Evolutionary conservation across 2,329 filamentous ascomycete genomes (phyloP), one percentile per base, ranked within the genome.

Genomic region (Ramularia collo-cygni): DNA sequence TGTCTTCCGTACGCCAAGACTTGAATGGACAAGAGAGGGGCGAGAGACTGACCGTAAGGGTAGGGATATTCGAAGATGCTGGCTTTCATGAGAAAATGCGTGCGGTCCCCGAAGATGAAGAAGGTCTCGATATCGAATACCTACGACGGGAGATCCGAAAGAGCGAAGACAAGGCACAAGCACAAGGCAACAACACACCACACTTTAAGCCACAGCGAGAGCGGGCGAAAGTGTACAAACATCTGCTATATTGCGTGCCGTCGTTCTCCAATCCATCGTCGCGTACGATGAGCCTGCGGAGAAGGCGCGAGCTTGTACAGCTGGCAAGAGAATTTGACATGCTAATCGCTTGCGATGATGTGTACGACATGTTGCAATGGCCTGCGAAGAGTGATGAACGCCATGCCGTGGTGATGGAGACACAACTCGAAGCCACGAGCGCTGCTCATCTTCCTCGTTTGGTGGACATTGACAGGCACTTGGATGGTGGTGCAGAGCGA

Each of bases 341-440:
- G 5, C 72, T 96, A n/a, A 64, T 95, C 40, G 72, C 95, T 18
- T 77, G 77, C 35, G 90, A 96, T 64, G 92, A 98, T 61, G 88
- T 96, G 8, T 98, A 98, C 59, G 90, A 96, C 61, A 83, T 90
- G 50, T 71, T 96, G 4, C 84, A 89, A 59, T 95, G 88, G 86
- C 74, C 77, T 2, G 54, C 68, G 6, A 59, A 56, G 43, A 41
- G 55, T 21, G 31, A 42, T 54, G 40, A 44, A 21, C 44, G 52
- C 53, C 32, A 39, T 21, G 37, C 34, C 10, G 14, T 21, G 5
- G 26, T 21, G 8, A 24, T 35, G 17, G 21, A 33, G 8, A 28
- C 27, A 14, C 37, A 28, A 17, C 29, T 42, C 4, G 29, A 32
- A 13, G 19, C 29, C 2, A 36, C 48, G 41, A 32, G 45, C 24